A percentile compares a stretch with the other conserved stretches of the same genome.
These are phyloP conservation scores for Knoxia roxburghii DNA, from an alignment of 257 asterid species.

Conservation along the genomic window DNA sequence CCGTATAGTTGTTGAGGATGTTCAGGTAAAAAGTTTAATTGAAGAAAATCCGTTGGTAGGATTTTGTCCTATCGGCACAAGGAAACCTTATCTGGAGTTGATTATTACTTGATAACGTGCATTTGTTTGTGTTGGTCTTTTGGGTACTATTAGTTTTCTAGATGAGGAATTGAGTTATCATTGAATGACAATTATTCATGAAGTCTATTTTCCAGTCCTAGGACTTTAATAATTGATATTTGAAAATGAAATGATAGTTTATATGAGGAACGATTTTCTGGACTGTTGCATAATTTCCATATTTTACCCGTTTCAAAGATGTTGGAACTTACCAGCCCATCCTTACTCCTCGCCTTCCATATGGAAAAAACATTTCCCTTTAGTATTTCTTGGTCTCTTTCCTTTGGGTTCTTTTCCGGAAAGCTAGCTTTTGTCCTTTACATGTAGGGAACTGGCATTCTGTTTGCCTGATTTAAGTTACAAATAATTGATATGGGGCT, in stretches of 20 bases:
- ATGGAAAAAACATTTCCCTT: too few species aligned
- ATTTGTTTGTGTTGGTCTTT: not conserved
- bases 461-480: not conserved
- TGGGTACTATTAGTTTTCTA: not conserved
- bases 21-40: conserved; percentile 54
- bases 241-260: not conserved
- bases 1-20: conserved; percentile 97
- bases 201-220: not conserved
- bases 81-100: not conserved
- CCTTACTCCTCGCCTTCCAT: too few species aligned
- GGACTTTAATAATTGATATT: too few species aligned
- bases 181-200: not conserved
- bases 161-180: not conserved
- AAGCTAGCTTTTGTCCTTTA: not conserved
- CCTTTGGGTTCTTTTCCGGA: not conserved
- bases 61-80: not conserved
- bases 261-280: not conserved
- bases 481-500: not conserved
- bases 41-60: not conserved
- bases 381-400: too few species aligned
- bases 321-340: too few species aligned
- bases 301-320: too few species aligned
- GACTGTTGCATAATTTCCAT: too few species aligned
- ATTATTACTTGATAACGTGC: not conserved
- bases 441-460: not conserved